Percentiles rank a stretch among this genome's conserved stretches.
phyloP scores from a whole-genome alignment of 2,329 filamentous ascomycete genomes.

The Onygenales sp. region DNA sequence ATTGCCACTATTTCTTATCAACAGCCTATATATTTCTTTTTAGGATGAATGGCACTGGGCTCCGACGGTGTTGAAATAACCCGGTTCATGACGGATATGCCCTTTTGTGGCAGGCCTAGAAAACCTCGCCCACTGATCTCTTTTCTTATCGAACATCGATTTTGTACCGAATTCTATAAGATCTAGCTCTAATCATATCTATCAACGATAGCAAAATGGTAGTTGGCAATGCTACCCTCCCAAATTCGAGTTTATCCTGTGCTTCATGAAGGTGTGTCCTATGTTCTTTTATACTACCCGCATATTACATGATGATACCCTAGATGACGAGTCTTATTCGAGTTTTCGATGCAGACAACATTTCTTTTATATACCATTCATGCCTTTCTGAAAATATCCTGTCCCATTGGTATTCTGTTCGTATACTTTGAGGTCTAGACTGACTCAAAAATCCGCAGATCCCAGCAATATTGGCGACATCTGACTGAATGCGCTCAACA shows the following conservation, averaged over 20 bases:
- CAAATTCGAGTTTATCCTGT: too few relatives aligned
- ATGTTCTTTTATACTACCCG: slow-evolving; percentile 2
- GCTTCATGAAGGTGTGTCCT: slow-evolving; percentile 3
- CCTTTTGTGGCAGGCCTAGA: slow-evolving; percentile 96
- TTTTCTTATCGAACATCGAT: neutral
- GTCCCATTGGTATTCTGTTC: neutral
- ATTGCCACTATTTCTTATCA: slow-evolving; percentile 5
- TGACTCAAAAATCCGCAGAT: slow-evolving; percentile 2
- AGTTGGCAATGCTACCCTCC: too few relatives aligned
- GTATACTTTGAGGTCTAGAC: neutral
- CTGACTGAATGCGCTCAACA: slow-evolving; percentile 2
- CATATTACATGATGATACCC: slow-evolving; percentile 37
- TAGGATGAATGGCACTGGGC: slow-evolving; percentile 97
- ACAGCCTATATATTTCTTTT: slow-evolving; percentile 18
- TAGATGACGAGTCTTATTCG: slow-evolving; percentile 60
- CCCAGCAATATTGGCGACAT: slow-evolving; percentile 3
- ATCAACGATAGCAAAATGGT: too few relatives aligned
- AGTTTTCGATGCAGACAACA: slow-evolving; percentile 53
- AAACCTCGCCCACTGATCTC: slow-evolving; percentile 96
- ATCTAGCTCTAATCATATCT: neutral
- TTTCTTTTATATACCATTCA: slow-evolving; percentile 47
- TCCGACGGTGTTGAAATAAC: slow-evolving; percentile 58
- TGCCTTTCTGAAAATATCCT: slow-evolving; percentile 41
- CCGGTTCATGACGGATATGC: slow-evolving; percentile 72
- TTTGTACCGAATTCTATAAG: neutral